Evolutionary conservation across 495 filamentous ascomycete genomes (phyloP).

Genomic region (Darksidea phi): DNA sequence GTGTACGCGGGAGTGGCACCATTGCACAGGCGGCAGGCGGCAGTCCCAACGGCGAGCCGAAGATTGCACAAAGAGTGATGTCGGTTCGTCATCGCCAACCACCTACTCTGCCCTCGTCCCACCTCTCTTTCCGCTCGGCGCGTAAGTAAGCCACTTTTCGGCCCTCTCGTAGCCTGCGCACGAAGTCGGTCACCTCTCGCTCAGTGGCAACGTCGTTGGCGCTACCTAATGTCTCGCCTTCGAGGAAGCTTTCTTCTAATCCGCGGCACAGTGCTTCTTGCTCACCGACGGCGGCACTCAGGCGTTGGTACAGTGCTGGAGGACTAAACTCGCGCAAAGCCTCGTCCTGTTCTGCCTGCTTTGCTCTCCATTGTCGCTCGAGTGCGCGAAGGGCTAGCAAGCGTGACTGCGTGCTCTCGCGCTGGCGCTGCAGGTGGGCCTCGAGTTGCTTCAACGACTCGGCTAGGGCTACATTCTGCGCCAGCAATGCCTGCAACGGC

Average conservation of each 20-base stretch:
- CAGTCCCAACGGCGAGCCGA: no score
- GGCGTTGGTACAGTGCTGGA: constrained; percentile 74
- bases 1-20: no score
- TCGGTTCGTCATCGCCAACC: constrained; percentile 72
- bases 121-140: constrained; percentile 79
- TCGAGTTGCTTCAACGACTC: constrained; percentile 59
- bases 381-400: constrained; percentile 80
- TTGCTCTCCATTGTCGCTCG: constrained; percentile 85
- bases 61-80: no score
- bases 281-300: constrained; percentile 72
- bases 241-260: constrained; percentile 87
- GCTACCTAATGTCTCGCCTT: constrained; percentile 52
- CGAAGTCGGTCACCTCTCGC: constrained; percentile 80
- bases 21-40: constrained; percentile 5
- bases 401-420: constrained; percentile 69
- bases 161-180: constrained; percentile 72
- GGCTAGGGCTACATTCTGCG: constrained; percentile 66
- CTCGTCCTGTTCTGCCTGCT: constrained; percentile 82
- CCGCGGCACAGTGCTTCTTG: constrained; percentile 78
- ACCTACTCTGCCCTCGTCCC: constrained; percentile 92
- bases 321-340: constrained; percentile 83
- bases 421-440: constrained; percentile 59
- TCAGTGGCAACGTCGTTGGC: constrained; percentile 59
- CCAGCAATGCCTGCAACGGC: constrained; percentile 60
- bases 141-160: constrained; percentile 71